Conservation (phyloP, 2,329 filamentous ascomycete species). For the Pseudogymnoascus destructans region DNA sequence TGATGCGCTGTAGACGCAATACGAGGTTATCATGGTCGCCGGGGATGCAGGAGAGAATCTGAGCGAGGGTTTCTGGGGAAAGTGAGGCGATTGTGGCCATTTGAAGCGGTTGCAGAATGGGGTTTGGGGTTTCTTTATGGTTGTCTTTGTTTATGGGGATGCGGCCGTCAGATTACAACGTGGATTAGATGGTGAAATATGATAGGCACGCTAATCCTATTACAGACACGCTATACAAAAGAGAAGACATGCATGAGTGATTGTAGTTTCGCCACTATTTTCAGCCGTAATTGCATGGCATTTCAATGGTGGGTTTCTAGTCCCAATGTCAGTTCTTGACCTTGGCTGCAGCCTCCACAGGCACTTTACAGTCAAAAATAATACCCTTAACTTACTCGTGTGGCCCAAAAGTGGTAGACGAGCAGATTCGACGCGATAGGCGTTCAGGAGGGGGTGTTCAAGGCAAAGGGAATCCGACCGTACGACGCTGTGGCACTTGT, state of each 20-base stretch:
- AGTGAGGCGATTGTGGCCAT: conserved; percentile 5
- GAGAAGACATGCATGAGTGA: neutral
- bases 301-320: neutral
- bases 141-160: neutral
- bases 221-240: neutral
- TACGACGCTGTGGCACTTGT: no score
- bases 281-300: neutral
- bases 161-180: neutral
- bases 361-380: neutral
- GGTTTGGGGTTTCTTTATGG: neutral
- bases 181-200: neutral
- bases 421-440: no score
- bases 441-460: no score
- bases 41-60: neutral
- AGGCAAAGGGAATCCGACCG: no score
- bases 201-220: neutral
- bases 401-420: no score
- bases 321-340: neutral
- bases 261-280: neutral
- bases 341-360: neutral
- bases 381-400: no score
- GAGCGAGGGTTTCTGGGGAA: conserved; percentile 4
- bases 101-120: neutral
- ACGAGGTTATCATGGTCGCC: conserved; percentile 4
- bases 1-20: neutral